Conservation (phyloP, 768 basidiomycete genomes). For the Lyophyllum semitale region DNA sequence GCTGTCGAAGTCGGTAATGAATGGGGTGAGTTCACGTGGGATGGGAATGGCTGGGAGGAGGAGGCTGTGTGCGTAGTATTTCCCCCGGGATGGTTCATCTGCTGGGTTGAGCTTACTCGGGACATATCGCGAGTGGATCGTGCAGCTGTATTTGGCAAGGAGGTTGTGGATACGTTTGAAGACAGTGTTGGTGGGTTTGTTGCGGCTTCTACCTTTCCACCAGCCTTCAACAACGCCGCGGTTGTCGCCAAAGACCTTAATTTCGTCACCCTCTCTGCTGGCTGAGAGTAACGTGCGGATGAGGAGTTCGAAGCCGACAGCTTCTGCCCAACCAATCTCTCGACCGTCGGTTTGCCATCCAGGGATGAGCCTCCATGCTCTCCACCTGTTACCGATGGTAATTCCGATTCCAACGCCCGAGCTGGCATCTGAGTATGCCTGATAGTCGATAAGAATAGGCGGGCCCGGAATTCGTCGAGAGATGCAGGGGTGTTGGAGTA, state of each 20-base stretch:
- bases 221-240: conserved; percentile 41
- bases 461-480: conserved; percentile 28
- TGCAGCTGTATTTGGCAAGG: neutral
- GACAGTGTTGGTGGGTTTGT: conserved; percentile 26
- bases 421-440: conserved; percentile 46
- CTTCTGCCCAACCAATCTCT: conserved; percentile 51
- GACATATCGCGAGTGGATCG: conserved; percentile 25
- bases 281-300: conserved; percentile 17
- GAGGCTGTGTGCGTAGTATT: conserved; percentile 6
- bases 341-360: conserved; percentile 29
- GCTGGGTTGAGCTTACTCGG: conserved; percentile 30
- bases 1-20: conserved; percentile 1
- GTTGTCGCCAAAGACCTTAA: conserved; percentile 39
- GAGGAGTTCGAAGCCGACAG: conserved; percentile 40
- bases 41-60: conserved; percentile 12
- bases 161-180: conserved; percentile 24
- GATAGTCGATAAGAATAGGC: conserved; percentile 20
- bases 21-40: neutral
- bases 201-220: conserved; percentile 39
- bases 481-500: conserved; percentile 12
- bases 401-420: conserved; percentile 35
- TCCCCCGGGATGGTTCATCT: conserved; percentile 35
- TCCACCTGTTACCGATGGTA: conserved; percentile 27
- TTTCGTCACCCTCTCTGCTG: conserved; percentile 8
- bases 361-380: conserved; percentile 33